Evolutionary conservation across 192 early-diverging fungal species (phyloP).

Genomic region (Funneliformis mosseae): DNA sequence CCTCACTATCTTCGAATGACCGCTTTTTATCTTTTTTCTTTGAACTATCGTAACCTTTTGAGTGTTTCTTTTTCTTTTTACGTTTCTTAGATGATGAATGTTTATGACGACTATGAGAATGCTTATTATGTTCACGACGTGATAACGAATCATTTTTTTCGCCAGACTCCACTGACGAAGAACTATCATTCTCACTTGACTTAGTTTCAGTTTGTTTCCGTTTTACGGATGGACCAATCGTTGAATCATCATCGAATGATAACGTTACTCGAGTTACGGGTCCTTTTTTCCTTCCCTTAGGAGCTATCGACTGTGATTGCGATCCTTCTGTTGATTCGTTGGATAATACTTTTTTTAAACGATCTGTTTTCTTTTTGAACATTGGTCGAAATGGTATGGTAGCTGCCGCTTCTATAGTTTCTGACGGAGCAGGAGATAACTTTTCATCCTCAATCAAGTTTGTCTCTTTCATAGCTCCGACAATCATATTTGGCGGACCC

Average conservation of each 20-base stretch:
- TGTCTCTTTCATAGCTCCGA: neutral
- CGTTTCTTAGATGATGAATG: constrained; percentile 8
- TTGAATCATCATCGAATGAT: neutral
- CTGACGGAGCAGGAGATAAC: neutral
- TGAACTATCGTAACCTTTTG: neutral
- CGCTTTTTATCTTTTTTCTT: constrained; percentile 19
- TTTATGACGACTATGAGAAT: neutral
- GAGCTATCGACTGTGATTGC: neutral
- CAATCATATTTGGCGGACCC: constrained; percentile 11
- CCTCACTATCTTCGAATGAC: constrained; percentile 8
- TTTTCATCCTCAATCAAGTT: neutral
- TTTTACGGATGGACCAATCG: neutral
- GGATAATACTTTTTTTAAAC: neutral
- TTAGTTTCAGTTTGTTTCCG: neutral
- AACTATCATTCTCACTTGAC: neutral
- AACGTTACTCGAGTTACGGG: neutral
- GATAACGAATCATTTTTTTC: too few species aligned
- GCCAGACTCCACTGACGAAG: neutral
- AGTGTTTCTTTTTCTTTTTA: constrained; percentile 19
- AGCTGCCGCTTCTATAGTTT: neutral
- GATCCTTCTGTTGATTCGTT: neutral
- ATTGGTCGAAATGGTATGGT: constrained; percentile 38
- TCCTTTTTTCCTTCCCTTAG: neutral
- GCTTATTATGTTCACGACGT: too few species aligned
- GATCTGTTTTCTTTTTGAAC: constrained; percentile 36